Evolutionary conservation across 1,284 basidiomycete species (phyloP).

Genomic region (Sanghuangporus sanghuang): DNA sequence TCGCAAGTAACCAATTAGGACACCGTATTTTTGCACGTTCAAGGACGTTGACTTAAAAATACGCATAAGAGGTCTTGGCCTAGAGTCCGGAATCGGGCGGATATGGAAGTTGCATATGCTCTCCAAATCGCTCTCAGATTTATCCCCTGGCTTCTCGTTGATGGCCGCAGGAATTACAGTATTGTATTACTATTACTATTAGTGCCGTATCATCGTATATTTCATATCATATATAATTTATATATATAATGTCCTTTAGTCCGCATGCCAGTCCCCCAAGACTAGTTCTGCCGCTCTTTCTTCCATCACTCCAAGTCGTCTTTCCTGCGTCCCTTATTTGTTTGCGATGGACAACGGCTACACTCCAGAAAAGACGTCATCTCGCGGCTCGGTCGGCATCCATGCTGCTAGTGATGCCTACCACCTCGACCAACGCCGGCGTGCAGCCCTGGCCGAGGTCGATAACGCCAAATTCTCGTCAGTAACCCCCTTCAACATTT

Average conservation of each 20-base stretch:
- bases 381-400: slow-evolving; percentile 7
- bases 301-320: neutral
- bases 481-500: slow-evolving; percentile 15
- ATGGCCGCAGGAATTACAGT: too few relatives aligned
- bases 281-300: neutral
- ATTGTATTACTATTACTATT: too few relatives aligned
- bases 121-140: too few relatives aligned
- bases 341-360: slow-evolving; percentile 14
- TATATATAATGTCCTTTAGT: neutral
- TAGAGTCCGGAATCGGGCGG: too few relatives aligned
- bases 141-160: too few relatives aligned
- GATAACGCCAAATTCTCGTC: slow-evolving; percentile 49
- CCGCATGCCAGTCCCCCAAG: neutral
- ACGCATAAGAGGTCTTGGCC: too few relatives aligned
- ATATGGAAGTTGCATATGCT: too few relatives aligned
- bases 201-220: neutral
- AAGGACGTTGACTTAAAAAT: too few relatives aligned
- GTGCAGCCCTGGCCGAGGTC: slow-evolving; percentile 49
- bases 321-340: neutral
- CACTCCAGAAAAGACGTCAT: slow-evolving; percentile 13
- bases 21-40: too few relatives aligned
- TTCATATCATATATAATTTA: neutral
- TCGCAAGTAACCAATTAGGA: neutral
- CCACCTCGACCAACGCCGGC: slow-evolving; percentile 30
- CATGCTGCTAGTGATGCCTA: slow-evolving; percentile 9